A percentile compares a stretch with the other conserved stretches of the same genome.
phyloP scores from a whole-genome alignment of 2,329 filamentous ascomycete species.

The Aspergillus costaricaensis region DNA sequence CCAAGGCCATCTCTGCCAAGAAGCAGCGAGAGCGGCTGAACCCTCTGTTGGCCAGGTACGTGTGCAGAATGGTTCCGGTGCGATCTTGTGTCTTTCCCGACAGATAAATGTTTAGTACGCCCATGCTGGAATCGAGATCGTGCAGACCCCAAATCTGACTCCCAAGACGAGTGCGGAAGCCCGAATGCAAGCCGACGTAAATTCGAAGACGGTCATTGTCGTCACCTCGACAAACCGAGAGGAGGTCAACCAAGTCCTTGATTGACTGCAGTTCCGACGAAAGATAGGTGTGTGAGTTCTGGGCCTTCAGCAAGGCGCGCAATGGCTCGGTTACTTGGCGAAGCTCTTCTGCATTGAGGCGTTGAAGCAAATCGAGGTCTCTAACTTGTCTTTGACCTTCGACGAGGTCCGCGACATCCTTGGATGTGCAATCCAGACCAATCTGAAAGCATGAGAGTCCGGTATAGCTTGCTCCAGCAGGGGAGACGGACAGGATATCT shows the following conservation, averaged over 20 bases:
- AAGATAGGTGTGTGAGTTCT: not conserved
- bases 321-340: constrained; percentile 20
- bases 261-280: not conserved
- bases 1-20: constrained; percentile 33
- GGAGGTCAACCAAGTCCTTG: constrained; percentile 13
- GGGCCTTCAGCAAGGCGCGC: constrained; percentile 16
- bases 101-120: constrained; percentile 32
- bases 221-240: constrained; percentile 7
- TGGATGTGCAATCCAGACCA: constrained; percentile 23
- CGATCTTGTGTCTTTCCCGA: constrained; percentile 38
- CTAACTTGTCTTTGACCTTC: constrained; percentile 25
- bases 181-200: constrained; percentile 26
- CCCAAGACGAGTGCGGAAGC: constrained; percentile 22
- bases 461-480: constrained; percentile 23
- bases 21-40: constrained; percentile 33
- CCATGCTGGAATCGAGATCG: constrained; percentile 10
- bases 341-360: constrained; percentile 21
- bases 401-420: constrained; percentile 27
- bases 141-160: constrained; percentile 25
- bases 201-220: constrained; percentile 17
- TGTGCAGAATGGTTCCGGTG: constrained; percentile 38
- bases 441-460: constrained; percentile 33
- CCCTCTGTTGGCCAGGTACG: constrained; percentile 37
- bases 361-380: constrained; percentile 26
- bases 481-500: constrained; percentile 26